These are phyloP conservation scores for Pezicula carpinea DNA, from an alignment of 2,329 filamentous ascomycete genomes.

Conservation along the genomic window DNA sequence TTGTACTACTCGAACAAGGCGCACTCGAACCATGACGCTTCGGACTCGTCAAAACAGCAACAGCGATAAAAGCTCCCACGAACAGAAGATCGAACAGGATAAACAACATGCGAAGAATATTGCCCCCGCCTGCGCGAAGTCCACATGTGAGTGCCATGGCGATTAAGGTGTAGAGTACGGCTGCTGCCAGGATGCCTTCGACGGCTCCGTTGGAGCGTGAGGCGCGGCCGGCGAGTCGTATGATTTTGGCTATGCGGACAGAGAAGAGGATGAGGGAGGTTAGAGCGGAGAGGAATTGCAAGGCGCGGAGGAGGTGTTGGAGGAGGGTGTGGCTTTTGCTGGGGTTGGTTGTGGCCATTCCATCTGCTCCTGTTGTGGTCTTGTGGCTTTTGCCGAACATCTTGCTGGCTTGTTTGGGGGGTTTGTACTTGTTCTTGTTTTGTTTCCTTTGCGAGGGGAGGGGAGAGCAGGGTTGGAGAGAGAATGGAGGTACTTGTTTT, in stretches of 20 bases:
- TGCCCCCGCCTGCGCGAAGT: conserved; percentile 29
- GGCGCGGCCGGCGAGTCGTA: conserved; percentile 31
- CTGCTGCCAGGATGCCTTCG: conserved; percentile 40
- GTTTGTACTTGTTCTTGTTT: too few species aligned
- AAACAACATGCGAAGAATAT: conserved; percentile 34
- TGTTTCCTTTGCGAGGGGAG: too few species aligned
- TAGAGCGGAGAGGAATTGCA: conserved; percentile 40
- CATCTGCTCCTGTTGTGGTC: background rate
- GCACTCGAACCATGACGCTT: conserved; percentile 30
- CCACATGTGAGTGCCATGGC: conserved; percentile 30
- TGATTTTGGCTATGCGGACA: conserved; percentile 35
- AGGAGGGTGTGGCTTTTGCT: background rate
- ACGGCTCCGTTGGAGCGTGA: conserved; percentile 35
- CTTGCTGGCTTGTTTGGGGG: background rate
- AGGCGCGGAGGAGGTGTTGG: conserved; percentile 7
- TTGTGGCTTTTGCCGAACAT: background rate
- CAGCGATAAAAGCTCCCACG: conserved; percentile 39
- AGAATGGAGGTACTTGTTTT: too few species aligned
- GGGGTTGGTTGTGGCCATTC: background rate
- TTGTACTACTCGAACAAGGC: conserved; percentile 22
- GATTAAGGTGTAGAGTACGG: conserved; percentile 37
- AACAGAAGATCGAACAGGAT: conserved; percentile 35
- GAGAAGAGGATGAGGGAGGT: conserved; percentile 40
- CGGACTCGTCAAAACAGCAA: conserved; percentile 35
- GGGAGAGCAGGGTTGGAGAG: too few species aligned